These are phyloP conservation scores for Kwoniella dendrophila DNA, from an alignment of 768 basidiomycete genomes.

Conservation along the genomic window DNA sequence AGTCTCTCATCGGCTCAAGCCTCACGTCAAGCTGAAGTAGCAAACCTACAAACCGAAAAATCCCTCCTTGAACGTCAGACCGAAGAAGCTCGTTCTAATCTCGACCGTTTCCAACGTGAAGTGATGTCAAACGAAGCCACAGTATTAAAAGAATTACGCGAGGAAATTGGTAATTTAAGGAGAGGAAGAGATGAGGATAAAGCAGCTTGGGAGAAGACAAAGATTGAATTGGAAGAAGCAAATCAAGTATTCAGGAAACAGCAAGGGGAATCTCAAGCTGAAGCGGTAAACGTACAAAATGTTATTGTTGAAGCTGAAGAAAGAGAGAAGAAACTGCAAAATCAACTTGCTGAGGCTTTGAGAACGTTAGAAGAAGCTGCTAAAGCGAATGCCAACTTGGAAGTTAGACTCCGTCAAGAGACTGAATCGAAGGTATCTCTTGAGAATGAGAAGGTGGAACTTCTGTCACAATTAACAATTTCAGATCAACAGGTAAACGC, in stretches of 20 bases:
- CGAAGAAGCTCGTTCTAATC: slow-evolving; percentile 20
- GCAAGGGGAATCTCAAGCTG: slow-evolving; percentile 1
- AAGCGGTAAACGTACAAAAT: background rate
- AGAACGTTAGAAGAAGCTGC: slow-evolving; percentile 22
- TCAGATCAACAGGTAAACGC: background rate
- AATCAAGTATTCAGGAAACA: background rate
- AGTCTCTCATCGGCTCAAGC: background rate
- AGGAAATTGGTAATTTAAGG: slow-evolving; percentile 30
- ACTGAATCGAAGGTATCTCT: background rate
- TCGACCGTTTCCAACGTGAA: slow-evolving; percentile 30
- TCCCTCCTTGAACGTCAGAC: slow-evolving; percentile 4
- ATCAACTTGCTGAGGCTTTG: slow-evolving; percentile 10
- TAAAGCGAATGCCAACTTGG: slow-evolving; percentile 10
- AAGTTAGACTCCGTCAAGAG: slow-evolving; percentile 8
- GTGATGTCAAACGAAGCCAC: slow-evolving; percentile 30
- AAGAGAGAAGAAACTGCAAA: background rate
- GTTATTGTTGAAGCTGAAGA: slow-evolving; percentile 6
- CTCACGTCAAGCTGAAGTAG: background rate
- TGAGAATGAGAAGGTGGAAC: background rate
- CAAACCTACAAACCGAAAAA: slow-evolving; percentile 1
- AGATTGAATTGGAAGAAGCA: background rate
- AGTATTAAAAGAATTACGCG: slow-evolving; percentile 23
- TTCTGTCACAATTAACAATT: too few relatives aligned
- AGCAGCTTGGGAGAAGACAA: slow-evolving; percentile 7
- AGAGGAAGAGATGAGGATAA: slow-evolving; percentile 15